Base-by-base conservation (phyloP, 78 protist genomes). In the Guillardia theta region DNA sequence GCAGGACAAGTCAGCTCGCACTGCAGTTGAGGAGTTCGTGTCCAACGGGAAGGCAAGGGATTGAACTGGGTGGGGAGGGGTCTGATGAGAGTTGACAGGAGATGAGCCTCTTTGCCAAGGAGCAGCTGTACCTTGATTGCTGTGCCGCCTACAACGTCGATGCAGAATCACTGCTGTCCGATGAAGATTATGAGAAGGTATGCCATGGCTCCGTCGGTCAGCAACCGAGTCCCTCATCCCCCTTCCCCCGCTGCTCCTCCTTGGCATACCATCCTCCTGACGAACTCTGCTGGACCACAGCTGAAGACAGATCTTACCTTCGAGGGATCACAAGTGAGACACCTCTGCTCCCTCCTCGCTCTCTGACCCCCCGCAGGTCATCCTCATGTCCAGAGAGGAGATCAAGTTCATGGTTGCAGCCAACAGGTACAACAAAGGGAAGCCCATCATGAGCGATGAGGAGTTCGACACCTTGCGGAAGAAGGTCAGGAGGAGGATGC, bases 81-180 rank as follows among this genome's bases (percentile, higher is more conserved):
- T n/a, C n/a, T n/a, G n/a, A n/a, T n/a, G n/a, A n/a, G n/a, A n/a
- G 0, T 4, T 70, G 3, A 3, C 44, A 70, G 87, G 87, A 15
- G n/a, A 70, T 36, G 33, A 9, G 47, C n/a, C 41, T 21, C 47
- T 3, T 36, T 22, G 87, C 87, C 45, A 70, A 70, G 87, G 87
- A 70, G 87, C n/a, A 70, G 33, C 44, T 70, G 33, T 70, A 70
- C 87, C 87, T 70, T 27, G 87, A 70, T 24, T 70, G 87, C 87
- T 70, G 87, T 15, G 87, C 87, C 41, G 9, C 45, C 5, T 70
- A 37, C 87, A 70, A 70, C 41, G 22, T 24, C 45, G 87, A 4
- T 4, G 87, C 47, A 10, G 41, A 70, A 70, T 4, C 87, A 1
- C 87, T 43, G 0, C 87, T 70, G 9, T 70, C 87, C 5, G 87